These are phyloP conservation scores for Santalum album DNA, from an alignment of 164 flowering plant species.

Conservation along the genomic window DNA sequence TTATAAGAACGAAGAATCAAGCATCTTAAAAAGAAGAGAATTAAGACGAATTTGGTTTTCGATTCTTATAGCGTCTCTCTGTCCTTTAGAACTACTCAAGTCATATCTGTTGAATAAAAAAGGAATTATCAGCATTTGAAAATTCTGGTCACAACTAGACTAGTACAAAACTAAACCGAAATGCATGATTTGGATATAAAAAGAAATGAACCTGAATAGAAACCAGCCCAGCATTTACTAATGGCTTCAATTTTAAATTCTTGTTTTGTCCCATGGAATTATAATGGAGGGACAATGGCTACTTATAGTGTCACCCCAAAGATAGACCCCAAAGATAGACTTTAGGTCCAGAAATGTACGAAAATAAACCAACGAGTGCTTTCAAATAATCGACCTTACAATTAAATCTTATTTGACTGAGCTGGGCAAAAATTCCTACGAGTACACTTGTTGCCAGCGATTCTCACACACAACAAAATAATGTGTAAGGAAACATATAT, in stretches of 20 bases:
- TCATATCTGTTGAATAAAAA: neutral
- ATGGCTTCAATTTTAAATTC: too few relatives aligned
- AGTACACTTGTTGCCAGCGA: too few relatives aligned
- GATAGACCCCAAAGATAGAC: too few relatives aligned
- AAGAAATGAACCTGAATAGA: neutral
- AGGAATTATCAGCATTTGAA: neutral
- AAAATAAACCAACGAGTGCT: too few relatives aligned
- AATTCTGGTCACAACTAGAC: neutral
- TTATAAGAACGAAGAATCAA: neutral
- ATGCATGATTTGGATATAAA: neutral
- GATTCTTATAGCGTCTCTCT: neutral
- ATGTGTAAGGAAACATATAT: too few relatives aligned
- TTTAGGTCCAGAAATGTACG: too few relatives aligned
- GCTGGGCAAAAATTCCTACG: too few relatives aligned
- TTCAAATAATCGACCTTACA: too few relatives aligned
- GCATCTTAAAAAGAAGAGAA: neutral
- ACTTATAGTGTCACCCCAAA: too few relatives aligned
- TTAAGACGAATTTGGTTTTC: neutral
- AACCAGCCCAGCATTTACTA: neutral
- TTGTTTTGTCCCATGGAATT: too few relatives aligned
- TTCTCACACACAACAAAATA: neutral
- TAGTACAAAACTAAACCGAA: neutral
- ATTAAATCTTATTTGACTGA: too few relatives aligned
- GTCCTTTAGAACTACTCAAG: neutral
- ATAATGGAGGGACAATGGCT: too few relatives aligned